These are phyloP conservation scores for Saitozyma podzolica DNA, from an alignment of 768 basidiomycete species.

Conservation along the genomic window DNA sequence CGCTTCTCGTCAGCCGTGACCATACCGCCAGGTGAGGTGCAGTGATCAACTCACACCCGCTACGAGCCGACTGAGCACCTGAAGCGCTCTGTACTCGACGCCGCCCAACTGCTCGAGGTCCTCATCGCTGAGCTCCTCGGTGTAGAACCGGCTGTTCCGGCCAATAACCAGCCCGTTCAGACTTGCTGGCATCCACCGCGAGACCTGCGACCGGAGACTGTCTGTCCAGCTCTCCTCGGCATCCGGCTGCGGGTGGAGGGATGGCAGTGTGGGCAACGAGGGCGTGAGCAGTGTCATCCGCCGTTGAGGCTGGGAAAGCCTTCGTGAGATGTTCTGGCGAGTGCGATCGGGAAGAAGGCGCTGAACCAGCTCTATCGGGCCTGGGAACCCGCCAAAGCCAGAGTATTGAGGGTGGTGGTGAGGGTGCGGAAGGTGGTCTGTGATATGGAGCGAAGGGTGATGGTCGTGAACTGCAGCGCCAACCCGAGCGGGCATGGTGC, in stretches of 20 bases:
- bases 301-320: too few relatives aligned
- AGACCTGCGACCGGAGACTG: constrained; percentile 16
- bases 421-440: neutral
- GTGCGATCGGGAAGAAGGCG: too few relatives aligned
- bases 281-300: too few relatives aligned
- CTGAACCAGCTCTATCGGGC: too few relatives aligned
- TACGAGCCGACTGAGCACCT: constrained; percentile 36
- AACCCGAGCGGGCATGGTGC: too few relatives aligned
- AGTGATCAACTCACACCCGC: constrained; percentile 23
- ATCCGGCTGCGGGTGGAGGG: neutral
- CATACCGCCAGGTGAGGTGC: neutral
- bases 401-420: neutral
- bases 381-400: too few relatives aligned
- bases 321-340: too few relatives aligned
- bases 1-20: constrained; percentile 1
- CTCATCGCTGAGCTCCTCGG: constrained; percentile 46
- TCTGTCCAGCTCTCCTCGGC: constrained; percentile 18
- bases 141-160: constrained; percentile 43
- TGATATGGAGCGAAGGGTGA: neutral
- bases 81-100: constrained; percentile 42
- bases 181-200: constrained; percentile 42
- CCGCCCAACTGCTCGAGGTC: constrained; percentile 46
- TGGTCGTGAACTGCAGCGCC: neutral
- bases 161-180: constrained; percentile 42
- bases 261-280: too few relatives aligned